Percentiles rank a stretch among this genome's conserved stretches.
Conservation (phyloP, 176 grass and related monocot genomes). For the Zea luxurians region DNA sequence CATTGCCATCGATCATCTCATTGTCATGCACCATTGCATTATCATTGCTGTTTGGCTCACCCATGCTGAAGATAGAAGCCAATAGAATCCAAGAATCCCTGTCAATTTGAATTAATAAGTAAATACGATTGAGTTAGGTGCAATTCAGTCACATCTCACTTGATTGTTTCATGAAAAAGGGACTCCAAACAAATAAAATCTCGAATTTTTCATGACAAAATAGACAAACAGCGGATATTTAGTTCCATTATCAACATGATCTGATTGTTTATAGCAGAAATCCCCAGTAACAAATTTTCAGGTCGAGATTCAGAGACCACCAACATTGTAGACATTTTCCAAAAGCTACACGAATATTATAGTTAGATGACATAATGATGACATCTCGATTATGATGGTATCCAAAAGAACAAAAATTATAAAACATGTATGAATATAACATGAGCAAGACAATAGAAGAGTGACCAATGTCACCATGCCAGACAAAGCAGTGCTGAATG, state of each 20-base stretch:
- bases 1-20: slow-evolving; percentile 38
- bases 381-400: not conserved
- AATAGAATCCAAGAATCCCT: slow-evolving; percentile 24
- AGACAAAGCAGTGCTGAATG: not conserved
- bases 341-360: not conserved
- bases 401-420: not conserved
- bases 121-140: slow-evolving; percentile 26
- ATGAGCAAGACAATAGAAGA: slow-evolving; percentile 4
- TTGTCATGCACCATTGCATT: slow-evolving; percentile 31
- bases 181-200: not conserved
- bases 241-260: not conserved
- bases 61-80: slow-evolving; percentile 36
- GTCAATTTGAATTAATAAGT: not conserved
- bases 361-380: not conserved
- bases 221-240: not conserved
- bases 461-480: not conserved
- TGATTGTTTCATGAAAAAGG: not conserved
- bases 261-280: not conserved
- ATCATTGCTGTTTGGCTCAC: slow-evolving; percentile 48
- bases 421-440: not conserved
- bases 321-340: not conserved
- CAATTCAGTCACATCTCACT: slow-evolving; percentile 20
- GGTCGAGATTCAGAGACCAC: not conserved
- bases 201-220: not conserved
- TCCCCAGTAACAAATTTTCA: not conserved